phyloP scores from a whole-genome alignment of 2,329 filamentous ascomycete species.

The Neofusicoccum sp. region DNA sequence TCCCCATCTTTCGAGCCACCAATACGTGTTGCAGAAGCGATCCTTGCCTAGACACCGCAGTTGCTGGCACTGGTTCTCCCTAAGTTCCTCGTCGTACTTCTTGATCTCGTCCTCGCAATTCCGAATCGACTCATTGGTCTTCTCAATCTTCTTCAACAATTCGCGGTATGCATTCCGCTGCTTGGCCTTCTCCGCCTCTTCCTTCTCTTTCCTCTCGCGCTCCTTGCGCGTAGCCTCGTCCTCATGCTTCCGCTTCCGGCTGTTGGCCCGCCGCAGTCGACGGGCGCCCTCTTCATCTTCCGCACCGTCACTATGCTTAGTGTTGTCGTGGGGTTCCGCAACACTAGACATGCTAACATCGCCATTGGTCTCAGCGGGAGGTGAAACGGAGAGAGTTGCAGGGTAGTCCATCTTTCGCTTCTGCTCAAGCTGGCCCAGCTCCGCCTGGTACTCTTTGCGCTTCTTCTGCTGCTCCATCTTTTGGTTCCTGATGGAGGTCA shows the following conservation, averaged over 20 bases:
- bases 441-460: slow-evolving; percentile 65
- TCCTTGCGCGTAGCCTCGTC: slow-evolving; percentile 60
- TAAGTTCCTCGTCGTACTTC: slow-evolving; percentile 84
- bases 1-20: slow-evolving; percentile 98
- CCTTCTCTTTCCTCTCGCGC: slow-evolving; percentile 67
- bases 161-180: slow-evolving; percentile 80
- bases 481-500: slow-evolving; percentile 93
- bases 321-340: slow-evolving; percentile 63
- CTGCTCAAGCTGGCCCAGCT: slow-evolving; percentile 70
- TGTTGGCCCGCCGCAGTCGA: slow-evolving; percentile 57
- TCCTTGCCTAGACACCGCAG: slow-evolving; percentile 90
- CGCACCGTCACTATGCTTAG: slow-evolving; percentile 62
- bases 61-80: slow-evolving; percentile 90
- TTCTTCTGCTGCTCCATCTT: slow-evolving; percentile 91
- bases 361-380: slow-evolving; percentile 49
- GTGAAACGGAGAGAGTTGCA: slow-evolving; percentile 70
- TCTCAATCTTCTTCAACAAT: slow-evolving; percentile 84
- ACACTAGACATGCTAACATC: slow-evolving; percentile 65
- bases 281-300: slow-evolving; percentile 64
- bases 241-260: slow-evolving; percentile 76
- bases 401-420: slow-evolving; percentile 73
- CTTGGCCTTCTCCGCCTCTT: slow-evolving; percentile 62
- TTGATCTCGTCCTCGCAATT: slow-evolving; percentile 84
- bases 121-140: slow-evolving; percentile 78
- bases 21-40: slow-evolving; percentile 97